Percentiles rank a stretch among this genome's conserved stretches.
Conservation (phyloP, 192 early-diverging fungal species). For the Globomyces pollinis-pini region DNA sequence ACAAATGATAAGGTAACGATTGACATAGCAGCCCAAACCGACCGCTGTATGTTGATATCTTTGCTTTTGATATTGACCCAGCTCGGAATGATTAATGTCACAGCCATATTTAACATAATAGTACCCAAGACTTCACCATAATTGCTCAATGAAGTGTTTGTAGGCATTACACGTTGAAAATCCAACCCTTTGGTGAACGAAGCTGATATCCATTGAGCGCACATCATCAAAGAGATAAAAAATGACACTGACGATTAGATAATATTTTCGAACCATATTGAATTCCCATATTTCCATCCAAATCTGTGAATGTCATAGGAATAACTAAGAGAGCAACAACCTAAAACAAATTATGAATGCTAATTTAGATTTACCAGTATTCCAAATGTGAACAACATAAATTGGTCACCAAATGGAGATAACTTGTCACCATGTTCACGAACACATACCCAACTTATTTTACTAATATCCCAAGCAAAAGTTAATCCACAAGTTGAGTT, state of each 20-base stretch:
- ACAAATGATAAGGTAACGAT: constrained; percentile 31
- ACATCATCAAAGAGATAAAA: constrained; percentile 29
- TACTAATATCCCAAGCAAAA: background rate
- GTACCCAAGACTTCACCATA: constrained; percentile 34
- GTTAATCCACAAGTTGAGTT: constrained; percentile 44
- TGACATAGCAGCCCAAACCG: constrained; percentile 35
- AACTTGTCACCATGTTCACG: constrained; percentile 6
- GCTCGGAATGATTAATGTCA: constrained; percentile 41
- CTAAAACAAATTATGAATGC: too few species aligned
- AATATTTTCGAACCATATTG: constrained; percentile 34
- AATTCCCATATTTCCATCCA: constrained; percentile 48
- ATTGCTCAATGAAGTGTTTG: constrained; percentile 5
- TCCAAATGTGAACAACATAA: constrained; percentile 39
- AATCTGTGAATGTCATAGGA: constrained; percentile 36
- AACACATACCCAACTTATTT: constrained; percentile 32
- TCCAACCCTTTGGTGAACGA: constrained; percentile 14
- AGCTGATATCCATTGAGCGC: constrained; percentile 35
- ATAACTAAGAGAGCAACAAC: constrained; percentile 30
- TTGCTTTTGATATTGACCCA: constrained; percentile 53
- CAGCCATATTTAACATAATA: constrained; percentile 47
- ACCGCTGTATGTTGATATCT: constrained; percentile 38
- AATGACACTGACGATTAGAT: constrained; percentile 33
- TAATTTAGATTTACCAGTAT: too few species aligned
- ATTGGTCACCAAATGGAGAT: constrained; percentile 39
- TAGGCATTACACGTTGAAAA: constrained; percentile 8